Conservation (phyloP, 1,284 basidiomycete genomes). For the Trametes versicolor region DNA sequence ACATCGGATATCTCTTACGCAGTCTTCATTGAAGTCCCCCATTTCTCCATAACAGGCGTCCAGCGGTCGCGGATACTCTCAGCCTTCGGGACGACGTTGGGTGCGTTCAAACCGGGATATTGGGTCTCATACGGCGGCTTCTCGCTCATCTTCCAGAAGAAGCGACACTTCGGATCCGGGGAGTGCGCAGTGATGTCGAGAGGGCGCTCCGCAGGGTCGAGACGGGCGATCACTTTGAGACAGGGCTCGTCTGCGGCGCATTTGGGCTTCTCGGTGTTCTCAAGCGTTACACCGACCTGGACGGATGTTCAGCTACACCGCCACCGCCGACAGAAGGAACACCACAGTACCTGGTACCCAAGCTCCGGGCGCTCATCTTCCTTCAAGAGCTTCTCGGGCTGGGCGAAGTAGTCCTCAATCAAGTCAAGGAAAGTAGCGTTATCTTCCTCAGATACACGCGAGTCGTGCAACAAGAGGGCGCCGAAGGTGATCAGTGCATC, state of each 20-base stretch:
- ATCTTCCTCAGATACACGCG: constrained; percentile 83
- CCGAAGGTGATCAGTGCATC: constrained; percentile 84
- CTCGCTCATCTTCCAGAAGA: constrained; percentile 90
- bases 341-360: constrained; percentile 60
- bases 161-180: constrained; percentile 92
- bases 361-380: constrained; percentile 86
- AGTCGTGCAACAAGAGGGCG: constrained; percentile 85
- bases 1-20: constrained; percentile 61
- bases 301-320: background rate
- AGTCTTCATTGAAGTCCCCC: constrained; percentile 87
- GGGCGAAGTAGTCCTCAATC: constrained; percentile 89
- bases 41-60: constrained; percentile 78
- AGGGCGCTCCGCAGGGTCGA: constrained; percentile 83
- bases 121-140: constrained; percentile 80
- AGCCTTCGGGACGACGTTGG: constrained; percentile 81
- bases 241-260: constrained; percentile 84
- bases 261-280: constrained; percentile 93
- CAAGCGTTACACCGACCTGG: constrained; percentile 83
- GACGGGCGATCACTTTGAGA: constrained; percentile 71
- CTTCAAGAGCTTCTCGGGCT: constrained; percentile 67
- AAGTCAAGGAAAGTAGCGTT: constrained; percentile 85
- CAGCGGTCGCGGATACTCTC: constrained; percentile 66
- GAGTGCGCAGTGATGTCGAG: constrained; percentile 81
- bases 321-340: background rate
- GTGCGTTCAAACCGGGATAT: constrained; percentile 79